These are phyloP conservation scores for Argentina anserina DNA, from an alignment of 306 rosid species.

Conservation along the genomic window DNA sequence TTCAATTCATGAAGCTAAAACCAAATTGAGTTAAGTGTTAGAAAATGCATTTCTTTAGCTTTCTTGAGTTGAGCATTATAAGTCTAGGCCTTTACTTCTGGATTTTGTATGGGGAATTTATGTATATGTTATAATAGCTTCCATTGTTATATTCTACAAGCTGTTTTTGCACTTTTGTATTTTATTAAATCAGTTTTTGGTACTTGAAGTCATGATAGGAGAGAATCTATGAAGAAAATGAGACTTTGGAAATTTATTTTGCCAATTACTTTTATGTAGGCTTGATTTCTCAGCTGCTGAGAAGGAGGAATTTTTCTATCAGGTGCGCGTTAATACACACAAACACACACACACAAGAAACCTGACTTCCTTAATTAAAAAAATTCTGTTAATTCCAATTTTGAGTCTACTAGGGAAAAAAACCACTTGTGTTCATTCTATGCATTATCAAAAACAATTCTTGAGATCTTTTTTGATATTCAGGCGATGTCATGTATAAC, in stretches of 20 bases:
- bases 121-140: neutral
- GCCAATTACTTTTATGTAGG: slow-evolving; percentile 41
- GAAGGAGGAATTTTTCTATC: slow-evolving; percentile 76
- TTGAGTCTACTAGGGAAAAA: neutral
- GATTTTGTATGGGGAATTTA: neutral
- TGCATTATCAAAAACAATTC: neutral
- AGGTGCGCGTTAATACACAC: slow-evolving; percentile 40
- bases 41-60: neutral
- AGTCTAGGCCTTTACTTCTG: neutral
- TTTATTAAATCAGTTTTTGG: neutral
- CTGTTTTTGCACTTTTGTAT: slow-evolving; percentile 11
- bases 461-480: neutral
- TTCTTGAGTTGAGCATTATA: neutral
- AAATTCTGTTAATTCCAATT: neutral
- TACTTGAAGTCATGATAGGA: neutral
- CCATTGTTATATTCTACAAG: neutral
- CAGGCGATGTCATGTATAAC: slow-evolving; percentile 13
- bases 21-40: neutral
- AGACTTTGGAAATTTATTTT: neutral
- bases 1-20: neutral
- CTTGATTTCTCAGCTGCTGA: slow-evolving; percentile 65
- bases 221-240: slow-evolving; percentile 1
- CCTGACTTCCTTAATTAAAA: neutral
- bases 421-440: neutral
- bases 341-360: neutral